Percentiles rank a stretch among this genome's conserved stretches.
Conservation (phyloP, 2,329 filamentous ascomycete genomes). For the Cordyceps cicadae region DNA sequence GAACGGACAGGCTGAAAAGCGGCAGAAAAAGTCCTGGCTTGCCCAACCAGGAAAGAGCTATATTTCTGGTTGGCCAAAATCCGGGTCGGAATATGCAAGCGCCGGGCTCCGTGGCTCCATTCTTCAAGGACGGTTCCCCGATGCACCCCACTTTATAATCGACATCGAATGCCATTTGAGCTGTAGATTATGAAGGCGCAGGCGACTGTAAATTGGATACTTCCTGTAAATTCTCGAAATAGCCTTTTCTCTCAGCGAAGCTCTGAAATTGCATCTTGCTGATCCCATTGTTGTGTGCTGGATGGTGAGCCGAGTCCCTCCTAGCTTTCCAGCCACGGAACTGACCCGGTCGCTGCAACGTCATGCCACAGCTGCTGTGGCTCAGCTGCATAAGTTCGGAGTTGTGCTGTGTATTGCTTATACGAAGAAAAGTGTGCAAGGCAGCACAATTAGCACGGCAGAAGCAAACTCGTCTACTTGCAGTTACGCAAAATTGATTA, state of each 20-base stretch:
- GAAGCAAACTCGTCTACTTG: background rate
- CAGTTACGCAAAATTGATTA: background rate
- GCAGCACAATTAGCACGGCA: background rate
- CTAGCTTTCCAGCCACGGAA: background rate
- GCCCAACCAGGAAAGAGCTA: background rate
- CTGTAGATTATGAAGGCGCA: background rate
- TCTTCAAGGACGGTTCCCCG: constrained; percentile 13
- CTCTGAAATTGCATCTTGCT: too few relatives aligned
- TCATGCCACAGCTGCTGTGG: constrained; percentile 5
- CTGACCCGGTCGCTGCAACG: background rate
- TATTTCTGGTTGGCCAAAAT: background rate
- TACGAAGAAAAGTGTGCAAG: background rate
- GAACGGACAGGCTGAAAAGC: constrained; percentile 13
- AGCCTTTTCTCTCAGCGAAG: too few relatives aligned
- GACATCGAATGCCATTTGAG: background rate
- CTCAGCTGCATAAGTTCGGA: background rate
- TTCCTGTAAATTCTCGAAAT: background rate
- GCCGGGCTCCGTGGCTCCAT: constrained; percentile 25
- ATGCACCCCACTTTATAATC: constrained; percentile 15
- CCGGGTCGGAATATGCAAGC: constrained; percentile 26
- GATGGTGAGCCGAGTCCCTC: background rate
- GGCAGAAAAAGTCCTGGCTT: constrained; percentile 9
- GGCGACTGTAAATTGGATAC: background rate
- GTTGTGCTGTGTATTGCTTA: background rate
- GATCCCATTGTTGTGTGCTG: background rate